phyloP scores from a whole-genome alignment of 257 asterid species.

The Solanum verrucosum region DNA sequence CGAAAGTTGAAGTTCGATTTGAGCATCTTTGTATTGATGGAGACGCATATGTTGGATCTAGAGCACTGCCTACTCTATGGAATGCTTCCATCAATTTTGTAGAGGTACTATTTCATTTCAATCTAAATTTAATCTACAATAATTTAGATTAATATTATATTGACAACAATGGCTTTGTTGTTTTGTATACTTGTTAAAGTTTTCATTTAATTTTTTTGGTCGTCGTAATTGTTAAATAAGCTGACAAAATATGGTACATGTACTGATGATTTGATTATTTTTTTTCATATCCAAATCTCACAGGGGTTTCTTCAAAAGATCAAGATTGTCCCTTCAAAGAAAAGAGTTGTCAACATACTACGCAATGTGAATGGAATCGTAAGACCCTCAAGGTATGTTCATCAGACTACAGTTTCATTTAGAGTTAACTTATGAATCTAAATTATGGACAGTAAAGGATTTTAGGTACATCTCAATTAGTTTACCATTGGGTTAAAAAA shows the following conservation, averaged over 20 bases:
- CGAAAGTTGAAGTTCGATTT: conserved; percentile 76
- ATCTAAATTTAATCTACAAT: neutral
- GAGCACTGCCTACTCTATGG: conserved; percentile 87
- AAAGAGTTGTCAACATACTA: conserved; percentile 63
- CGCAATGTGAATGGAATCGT: conserved; percentile 61
- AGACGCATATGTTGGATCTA: conserved; percentile 63
- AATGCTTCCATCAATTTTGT: conserved; percentile 58
- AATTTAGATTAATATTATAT: neutral
- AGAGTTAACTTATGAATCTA: neutral
- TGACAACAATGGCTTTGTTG: neutral
- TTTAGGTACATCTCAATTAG: neutral
- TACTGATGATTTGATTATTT: neutral
- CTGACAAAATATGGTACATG: neutral
- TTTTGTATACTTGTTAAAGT: neutral
- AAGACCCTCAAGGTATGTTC: conserved; percentile 77
- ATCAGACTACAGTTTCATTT: neutral
- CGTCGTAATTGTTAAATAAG: neutral
- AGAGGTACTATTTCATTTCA: conserved; percentile 41
- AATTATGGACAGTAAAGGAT: neutral
- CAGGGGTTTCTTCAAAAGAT: conserved; percentile 66
- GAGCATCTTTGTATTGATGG: conserved; percentile 72
- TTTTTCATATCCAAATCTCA: neutral
- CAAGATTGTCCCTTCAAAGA: conserved; percentile 74
- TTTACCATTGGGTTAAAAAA: neutral
- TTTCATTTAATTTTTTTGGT: neutral